These are phyloP conservation scores for Penicillium sp. DNA, from an alignment of 2,329 filamentous ascomycete genomes.

Conservation along the genomic window DNA sequence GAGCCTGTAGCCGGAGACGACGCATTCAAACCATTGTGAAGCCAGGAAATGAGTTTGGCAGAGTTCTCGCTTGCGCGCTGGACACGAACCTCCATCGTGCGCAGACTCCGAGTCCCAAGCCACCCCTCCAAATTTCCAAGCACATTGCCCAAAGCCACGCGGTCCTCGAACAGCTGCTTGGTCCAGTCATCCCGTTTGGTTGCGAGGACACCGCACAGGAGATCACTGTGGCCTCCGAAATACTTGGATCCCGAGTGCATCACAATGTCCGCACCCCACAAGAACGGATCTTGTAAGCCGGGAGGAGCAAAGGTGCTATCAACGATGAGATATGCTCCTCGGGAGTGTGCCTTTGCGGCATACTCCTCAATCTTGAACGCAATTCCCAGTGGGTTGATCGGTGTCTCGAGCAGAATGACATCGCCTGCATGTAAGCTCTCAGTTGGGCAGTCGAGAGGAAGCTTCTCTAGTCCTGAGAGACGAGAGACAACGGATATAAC, in stretches of 20 bases:
- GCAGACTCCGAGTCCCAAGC: conserved; percentile 76
- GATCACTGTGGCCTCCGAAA: conserved; percentile 85
- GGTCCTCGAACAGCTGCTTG: conserved; percentile 57
- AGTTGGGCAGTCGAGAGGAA: conserved; percentile 65
- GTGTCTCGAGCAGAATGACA: conserved; percentile 84
- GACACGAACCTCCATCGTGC: conserved; percentile 79
- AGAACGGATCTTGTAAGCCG: conserved; percentile 77
- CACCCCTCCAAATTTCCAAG: conserved; percentile 86
- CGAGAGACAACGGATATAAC: conserved; percentile 70
- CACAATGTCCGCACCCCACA: conserved; percentile 71
- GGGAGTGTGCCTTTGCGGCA: conserved; percentile 63
- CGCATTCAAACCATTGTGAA: conserved; percentile 50
- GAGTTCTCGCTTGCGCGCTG: conserved; percentile 67
- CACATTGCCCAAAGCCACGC: conserved; percentile 71
- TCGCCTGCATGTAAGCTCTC: conserved; percentile 68
- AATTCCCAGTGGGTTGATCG: conserved; percentile 80
- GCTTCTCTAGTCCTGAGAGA: conserved; percentile 67
- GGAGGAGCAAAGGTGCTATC: conserved; percentile 91
- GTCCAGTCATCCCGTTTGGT: conserved; percentile 57
- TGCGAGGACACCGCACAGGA: conserved; percentile 79
- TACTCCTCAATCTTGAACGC: conserved; percentile 67
- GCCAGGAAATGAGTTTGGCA: conserved; percentile 64
- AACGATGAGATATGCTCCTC: conserved; percentile 71
- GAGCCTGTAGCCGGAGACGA: conserved; percentile 35
- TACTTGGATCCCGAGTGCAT: conserved; percentile 96